Evolutionary conservation across 208 protist species (phyloP).

Genomic region (Porcisia deanei): DNA sequence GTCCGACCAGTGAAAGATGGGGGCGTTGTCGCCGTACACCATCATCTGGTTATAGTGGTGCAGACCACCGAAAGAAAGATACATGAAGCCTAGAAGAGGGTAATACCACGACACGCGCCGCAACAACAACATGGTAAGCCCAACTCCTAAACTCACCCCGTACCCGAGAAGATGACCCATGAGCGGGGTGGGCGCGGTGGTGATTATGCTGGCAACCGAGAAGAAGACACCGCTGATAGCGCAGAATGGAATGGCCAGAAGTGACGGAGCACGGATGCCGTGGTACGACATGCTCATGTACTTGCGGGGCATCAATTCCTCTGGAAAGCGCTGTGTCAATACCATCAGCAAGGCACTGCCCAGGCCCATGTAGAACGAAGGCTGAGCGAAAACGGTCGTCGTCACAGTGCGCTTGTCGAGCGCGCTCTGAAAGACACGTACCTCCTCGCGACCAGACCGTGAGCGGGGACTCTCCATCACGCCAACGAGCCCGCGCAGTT

Average conservation of each 20-base stretch:
- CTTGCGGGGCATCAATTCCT: slow-evolving; percentile 76
- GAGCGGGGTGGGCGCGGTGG: slow-evolving; percentile 51
- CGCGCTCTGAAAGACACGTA: slow-evolving; percentile 78
- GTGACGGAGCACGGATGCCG: slow-evolving; percentile 65
- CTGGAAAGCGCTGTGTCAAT: slow-evolving; percentile 76
- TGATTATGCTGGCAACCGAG: slow-evolving; percentile 71
- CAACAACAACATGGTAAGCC: slow-evolving; percentile 68
- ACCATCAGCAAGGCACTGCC: slow-evolving; percentile 78
- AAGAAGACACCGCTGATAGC: slow-evolving; percentile 72
- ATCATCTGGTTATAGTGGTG: slow-evolving; percentile 90
- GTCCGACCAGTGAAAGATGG: slow-evolving; percentile 81
- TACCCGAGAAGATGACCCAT: slow-evolving; percentile 75
- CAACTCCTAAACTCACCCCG: slow-evolving; percentile 58
- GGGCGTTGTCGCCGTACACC: slow-evolving; percentile 86
- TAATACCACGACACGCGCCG: slow-evolving; percentile 86
- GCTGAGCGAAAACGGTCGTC: slow-evolving; percentile 77
- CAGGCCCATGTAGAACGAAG: slow-evolving; percentile 80
- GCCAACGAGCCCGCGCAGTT: background rate
- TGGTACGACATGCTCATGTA: slow-evolving; percentile 83
- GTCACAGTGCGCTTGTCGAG: slow-evolving; percentile 72
- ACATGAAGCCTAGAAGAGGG: slow-evolving; percentile 74
- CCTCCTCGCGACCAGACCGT: slow-evolving; percentile 41
- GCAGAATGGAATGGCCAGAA: slow-evolving; percentile 82
- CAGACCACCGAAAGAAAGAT: slow-evolving; percentile 79
- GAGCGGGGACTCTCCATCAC: slow-evolving; percentile 12